Evolutionary conservation across 1,284 basidiomycete genomes (phyloP), one percentile per base, ranked within the genome.

Genomic region (Ganoderma sinense): DNA sequence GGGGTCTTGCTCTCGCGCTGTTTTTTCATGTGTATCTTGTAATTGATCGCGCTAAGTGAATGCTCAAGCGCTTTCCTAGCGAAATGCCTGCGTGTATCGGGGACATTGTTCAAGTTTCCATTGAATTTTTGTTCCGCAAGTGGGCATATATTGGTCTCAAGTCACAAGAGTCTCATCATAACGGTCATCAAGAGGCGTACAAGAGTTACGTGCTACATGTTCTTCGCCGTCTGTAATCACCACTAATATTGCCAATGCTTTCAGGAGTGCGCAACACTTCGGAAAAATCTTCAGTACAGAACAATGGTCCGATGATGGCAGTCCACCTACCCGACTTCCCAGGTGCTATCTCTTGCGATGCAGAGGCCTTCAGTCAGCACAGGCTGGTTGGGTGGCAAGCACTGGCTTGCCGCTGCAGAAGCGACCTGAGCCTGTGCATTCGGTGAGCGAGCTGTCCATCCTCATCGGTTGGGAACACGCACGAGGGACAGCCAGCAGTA

Each of bases 401-500:
- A 76, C 29, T 69, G 69, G 43, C 69, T 71, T 40, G 66, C 75
- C 7, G 74, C 74, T 6, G 68, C 72, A 36, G 69, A 69, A 2
- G 73, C 74, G 14, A 45, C 65, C 60, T 69, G 65, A 4, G 40
- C 64, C 73, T 75, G 56, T 39, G 4, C 29, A 13, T 53, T 55
- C 20, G 29, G 53, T 56, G 53, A 56, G 53, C 33, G 18, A 13
- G 23, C 11, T 6, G 23, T 23, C n/a, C 48, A 39, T 56, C 53
- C 7, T 31, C 31, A 4, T 18, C 18, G 26, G 29, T 31, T 31
- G 26, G 53, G 53, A 16, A 8, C 23, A 71, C 73, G 55, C 23
- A 76, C 75, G 29, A 76, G 64, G 11, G 70, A 62, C 53, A 64
- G 65, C 74, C 74, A 76, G 69, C 75, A 76, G 64, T 71, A 73